Evolutionary conservation across 1,139 yeast genomes (phyloP).

Genomic region (Scheffersomyces cryptocercus): DNA sequence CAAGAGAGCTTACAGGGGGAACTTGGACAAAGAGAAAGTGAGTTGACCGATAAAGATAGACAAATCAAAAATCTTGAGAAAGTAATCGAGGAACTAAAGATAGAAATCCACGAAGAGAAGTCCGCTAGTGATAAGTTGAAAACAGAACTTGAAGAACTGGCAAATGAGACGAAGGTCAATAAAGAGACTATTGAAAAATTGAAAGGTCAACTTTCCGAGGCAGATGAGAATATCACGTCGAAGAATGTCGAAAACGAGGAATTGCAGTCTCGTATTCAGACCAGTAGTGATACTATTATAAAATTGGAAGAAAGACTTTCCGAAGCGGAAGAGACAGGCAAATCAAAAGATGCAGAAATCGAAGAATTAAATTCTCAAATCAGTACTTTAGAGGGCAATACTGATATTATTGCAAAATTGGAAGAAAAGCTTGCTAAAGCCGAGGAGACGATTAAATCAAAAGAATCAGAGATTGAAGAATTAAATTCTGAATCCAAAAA

Average conservation of each 20-base stretch:
- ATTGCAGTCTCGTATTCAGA: too few species aligned
- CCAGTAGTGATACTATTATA: too few species aligned
- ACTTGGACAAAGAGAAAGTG: background rate
- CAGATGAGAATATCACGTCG: too few species aligned
- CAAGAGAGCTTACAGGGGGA: background rate
- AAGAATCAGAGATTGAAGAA: background rate
- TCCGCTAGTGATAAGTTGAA: too few species aligned
- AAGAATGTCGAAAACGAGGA: too few species aligned
- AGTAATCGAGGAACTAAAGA: background rate
- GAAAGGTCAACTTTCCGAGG: too few species aligned
- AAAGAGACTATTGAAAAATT: slow-evolving; percentile 1
- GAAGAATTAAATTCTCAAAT: background rate
- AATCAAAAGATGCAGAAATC: slow-evolving; percentile 8
- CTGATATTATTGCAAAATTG: slow-evolving; percentile 1
- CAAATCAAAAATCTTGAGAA: slow-evolving; percentile 1
- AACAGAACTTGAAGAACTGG: background rate
- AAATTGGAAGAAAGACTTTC: too few species aligned
- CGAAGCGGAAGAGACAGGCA: slow-evolving; percentile 1
- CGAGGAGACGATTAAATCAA: background rate
- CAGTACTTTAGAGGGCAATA: slow-evolving; percentile 2
- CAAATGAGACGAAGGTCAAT: background rate
- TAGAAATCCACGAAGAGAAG: background rate
- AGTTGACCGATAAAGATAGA: slow-evolving; percentile 1
- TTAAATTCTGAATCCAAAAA: background rate
- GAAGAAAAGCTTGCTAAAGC: slow-evolving; percentile 1